Evolutionary conservation across 1,284 basidiomycete species (phyloP), one percentile per base, ranked within the genome.

Genomic region (Ganoderma boninense): DNA sequence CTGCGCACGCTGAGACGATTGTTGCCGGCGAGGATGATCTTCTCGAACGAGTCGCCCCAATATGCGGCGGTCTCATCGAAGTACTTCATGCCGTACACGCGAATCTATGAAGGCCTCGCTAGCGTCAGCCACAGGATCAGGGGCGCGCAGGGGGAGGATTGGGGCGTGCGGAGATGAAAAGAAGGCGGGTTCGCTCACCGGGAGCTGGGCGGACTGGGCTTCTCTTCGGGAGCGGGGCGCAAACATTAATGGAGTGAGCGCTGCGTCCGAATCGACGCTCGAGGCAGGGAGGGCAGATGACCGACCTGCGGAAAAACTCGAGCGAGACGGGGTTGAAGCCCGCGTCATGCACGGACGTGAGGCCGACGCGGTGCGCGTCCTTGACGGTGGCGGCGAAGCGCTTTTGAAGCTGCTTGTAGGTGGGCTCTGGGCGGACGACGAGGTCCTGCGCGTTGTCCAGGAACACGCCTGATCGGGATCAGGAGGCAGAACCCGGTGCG

Each of bases 301-400:
- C 79, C 72, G 74, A 94, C 95, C 85, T 85, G 73, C 87, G 86
- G 82, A 94, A 95, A 78, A 97, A 94, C 1, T 85, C 85, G 44
- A 96, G 84, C 42, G 94, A 94, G 16, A 82, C 81, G 20, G 91
- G 90, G 70, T 88, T 85, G 62, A 94, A 85, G 16, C 91, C 92
- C 7, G 95, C 96, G 78, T 97, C 96, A 78, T 97, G 95, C 44
- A 97, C 88, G 0, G 92, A 88, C 0, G 94, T 95, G 68, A 97
- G 80, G 11, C 96, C 96, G 65, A 86, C 81, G 0, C 87, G 81
- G 59, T 95, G 84, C 11, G 92, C 94, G 77, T 95, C 90, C 54
- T 84, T 82, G 32, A 92, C 87, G 13, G 93, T 87, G 40, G 87
- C 82, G 56, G 85, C 83, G 76, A 96, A 93, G 68, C 87, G 91